A percentile compares a stretch with the other conserved stretches of the same genome.
phyloP scores from a whole-genome alignment of 257 asterid species.

The Gardenia jasminoides region DNA sequence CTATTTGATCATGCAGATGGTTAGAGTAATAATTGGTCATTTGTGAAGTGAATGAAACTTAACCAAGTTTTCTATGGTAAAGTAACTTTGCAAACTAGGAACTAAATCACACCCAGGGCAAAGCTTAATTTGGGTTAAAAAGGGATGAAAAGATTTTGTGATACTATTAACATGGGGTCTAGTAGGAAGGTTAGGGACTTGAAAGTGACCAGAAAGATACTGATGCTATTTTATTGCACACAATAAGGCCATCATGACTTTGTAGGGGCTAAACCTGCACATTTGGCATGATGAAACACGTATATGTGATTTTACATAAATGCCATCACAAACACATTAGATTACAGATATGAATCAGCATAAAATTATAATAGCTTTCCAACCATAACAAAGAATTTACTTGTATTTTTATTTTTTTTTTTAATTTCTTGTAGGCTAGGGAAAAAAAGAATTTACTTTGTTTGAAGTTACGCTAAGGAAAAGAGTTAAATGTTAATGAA shows the following conservation, averaged over 20 bases:
- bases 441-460: background rate
- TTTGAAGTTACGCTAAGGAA: background rate
- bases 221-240: background rate
- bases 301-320: background rate
- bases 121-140: background rate
- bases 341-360: background rate
- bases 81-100: background rate
- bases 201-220: slow-evolving; percentile 10
- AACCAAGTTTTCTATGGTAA: background rate
- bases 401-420: background rate
- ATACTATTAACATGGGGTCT: background rate
- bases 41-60: background rate
- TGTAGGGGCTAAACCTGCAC: background rate
- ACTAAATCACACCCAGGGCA: background rate
- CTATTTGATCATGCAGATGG: background rate
- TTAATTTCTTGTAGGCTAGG: background rate
- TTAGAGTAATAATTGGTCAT: background rate
- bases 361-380: background rate
- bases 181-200: slow-evolving; percentile 7
- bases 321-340: background rate
- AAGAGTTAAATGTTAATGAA: background rate
- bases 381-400: background rate
- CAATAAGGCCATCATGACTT: background rate
- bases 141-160: slow-evolving; percentile 9
- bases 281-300: background rate